These are phyloP conservation scores for Rasamsonia emersonii DNA, from an alignment of 2,329 filamentous ascomycete species.

Conservation along the genomic window DNA sequence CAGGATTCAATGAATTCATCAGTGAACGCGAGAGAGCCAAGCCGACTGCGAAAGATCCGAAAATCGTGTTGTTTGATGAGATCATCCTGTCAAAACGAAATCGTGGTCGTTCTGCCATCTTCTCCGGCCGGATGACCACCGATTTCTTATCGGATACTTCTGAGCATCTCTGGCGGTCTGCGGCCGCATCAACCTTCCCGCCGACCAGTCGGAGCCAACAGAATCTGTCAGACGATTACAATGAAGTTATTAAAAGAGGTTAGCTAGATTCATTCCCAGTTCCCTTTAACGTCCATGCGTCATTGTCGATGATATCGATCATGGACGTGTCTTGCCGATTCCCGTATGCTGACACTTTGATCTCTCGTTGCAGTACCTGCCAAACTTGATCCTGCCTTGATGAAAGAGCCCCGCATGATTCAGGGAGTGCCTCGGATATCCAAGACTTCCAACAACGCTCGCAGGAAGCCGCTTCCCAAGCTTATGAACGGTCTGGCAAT, in stretches of 20 bases:
- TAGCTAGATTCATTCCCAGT: constrained; percentile 12
- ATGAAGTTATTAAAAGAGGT: constrained; percentile 43
- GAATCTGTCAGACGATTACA: constrained; percentile 42
- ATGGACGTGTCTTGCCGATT: too few species aligned
- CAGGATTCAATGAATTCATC: constrained; percentile 56
- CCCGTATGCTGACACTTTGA: constrained; percentile 1
- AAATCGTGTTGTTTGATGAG: constrained; percentile 55
- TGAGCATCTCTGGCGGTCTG: constrained; percentile 56
- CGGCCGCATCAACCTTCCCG: constrained; percentile 48
- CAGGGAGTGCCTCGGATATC: constrained; percentile 69
- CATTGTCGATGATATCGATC: too few species aligned
- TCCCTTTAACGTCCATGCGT: neutral
- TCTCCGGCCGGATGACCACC: constrained; percentile 41
- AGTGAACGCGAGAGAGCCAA: constrained; percentile 51
- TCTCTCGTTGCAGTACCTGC: constrained; percentile 47
- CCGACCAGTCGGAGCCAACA: constrained; percentile 41
- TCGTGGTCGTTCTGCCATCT: constrained; percentile 49
- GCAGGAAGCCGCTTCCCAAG: constrained; percentile 35
- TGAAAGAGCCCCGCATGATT: constrained; percentile 86
- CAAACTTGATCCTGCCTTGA: constrained; percentile 73
- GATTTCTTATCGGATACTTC: constrained; percentile 55
- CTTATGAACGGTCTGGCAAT: constrained; percentile 34
- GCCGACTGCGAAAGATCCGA: constrained; percentile 43
- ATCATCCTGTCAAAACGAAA: constrained; percentile 58
- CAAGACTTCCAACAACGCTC: constrained; percentile 33